Evolutionary conservation across 2,329 filamentous ascomycete genomes (phyloP).

Genomic region (Aspergillus ochraceus): DNA sequence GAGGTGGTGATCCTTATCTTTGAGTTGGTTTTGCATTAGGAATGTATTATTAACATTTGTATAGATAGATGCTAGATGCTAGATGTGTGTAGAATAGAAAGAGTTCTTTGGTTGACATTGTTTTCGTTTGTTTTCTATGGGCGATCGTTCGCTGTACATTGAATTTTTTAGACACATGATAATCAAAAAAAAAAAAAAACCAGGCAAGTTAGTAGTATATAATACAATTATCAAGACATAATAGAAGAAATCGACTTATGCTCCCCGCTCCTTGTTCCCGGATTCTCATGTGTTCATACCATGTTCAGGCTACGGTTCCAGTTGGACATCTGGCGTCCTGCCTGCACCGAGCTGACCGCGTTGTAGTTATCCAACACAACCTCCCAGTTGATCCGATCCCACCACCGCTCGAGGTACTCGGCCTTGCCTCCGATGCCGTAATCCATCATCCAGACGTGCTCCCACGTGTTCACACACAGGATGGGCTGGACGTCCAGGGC

Average conservation of each 20-base stretch:
- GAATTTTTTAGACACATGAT: constrained; percentile 9
- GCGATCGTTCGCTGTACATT: constrained; percentile 23
- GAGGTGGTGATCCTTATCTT: background rate
- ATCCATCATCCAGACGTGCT: constrained; percentile 87
- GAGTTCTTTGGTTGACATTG: constrained; percentile 4
- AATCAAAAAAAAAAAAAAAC: constrained; percentile 9
- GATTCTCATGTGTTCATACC: constrained; percentile 18
- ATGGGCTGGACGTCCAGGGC: constrained; percentile 67
- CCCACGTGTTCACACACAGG: constrained; percentile 93
- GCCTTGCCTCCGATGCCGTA: constrained; percentile 76
- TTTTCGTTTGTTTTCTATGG: constrained; percentile 7
- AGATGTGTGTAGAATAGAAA: constrained; percentile 22
- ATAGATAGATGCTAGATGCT: constrained; percentile 7
- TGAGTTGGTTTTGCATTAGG: background rate
- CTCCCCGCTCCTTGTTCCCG: constrained; percentile 3
- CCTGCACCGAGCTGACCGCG: constrained; percentile 28
- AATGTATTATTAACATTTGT: background rate
- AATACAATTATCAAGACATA: constrained; percentile 28
- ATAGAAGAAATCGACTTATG: constrained; percentile 4
- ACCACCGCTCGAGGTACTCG: constrained; percentile 77
- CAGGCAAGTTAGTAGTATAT: constrained; percentile 24
- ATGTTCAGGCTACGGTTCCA: constrained; percentile 28
- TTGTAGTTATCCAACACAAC: constrained; percentile 58
- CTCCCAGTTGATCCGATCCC: constrained; percentile 83
- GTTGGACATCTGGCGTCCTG: constrained; percentile 18